Base-by-base conservation (phyloP, 495 filamentous ascomycete genomes). In the Gamarada debralockiae region DNA sequence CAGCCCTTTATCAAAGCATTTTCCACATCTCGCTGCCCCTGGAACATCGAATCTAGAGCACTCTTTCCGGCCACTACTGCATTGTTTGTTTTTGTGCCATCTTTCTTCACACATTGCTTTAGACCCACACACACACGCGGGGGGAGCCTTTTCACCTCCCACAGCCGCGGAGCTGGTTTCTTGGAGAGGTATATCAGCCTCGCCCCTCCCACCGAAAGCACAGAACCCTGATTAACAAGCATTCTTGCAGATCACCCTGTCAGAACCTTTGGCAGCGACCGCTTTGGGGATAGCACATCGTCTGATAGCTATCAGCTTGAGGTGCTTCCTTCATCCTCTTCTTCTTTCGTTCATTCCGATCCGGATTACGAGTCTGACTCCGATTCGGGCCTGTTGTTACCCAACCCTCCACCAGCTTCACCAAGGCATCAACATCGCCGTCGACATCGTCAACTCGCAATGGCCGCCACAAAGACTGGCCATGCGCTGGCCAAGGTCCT, bases 401-500 rank as follows among this genome's bases (percentile, higher is more conserved):
- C 27, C n/a, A n/a, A n/a, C n/a, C n/a, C n/a, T n/a, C n/a, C n/a
- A n/a, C n/a, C n/a, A n/a, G n/a, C n/a, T n/a, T n/a, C n/a, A n/a
- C n/a, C n/a, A n/a, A n/a, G n/a, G n/a, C n/a, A n/a, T n/a, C 15
- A 42, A 23, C 27, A 5, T 44, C 50, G 3, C 40, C 15, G 7
- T 31, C 48, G 13, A 29, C 5, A 9, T 23, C 44, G 24, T 33
- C 50, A 34, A 27, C 38, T 6, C 21, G 33, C 18, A 27, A 52
- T 49, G 52, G 38, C 56, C 29, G 34, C 68, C 22, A 71, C 77
- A 53, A 85, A 85, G 67, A 48, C 87, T 52, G 85, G 89, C 64
- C 85, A 85, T 60, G 70, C 71, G 47, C 66, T 93, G 67, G 93
- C 93, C 51, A 92, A 89, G 67, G 78, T 73, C 42, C 74, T 97